Percentiles rank a stretch among this genome's conserved stretches.
phyloP scores from a whole-genome alignment of 805 yeast species.

The Metschnikowia amazonensis region DNA sequence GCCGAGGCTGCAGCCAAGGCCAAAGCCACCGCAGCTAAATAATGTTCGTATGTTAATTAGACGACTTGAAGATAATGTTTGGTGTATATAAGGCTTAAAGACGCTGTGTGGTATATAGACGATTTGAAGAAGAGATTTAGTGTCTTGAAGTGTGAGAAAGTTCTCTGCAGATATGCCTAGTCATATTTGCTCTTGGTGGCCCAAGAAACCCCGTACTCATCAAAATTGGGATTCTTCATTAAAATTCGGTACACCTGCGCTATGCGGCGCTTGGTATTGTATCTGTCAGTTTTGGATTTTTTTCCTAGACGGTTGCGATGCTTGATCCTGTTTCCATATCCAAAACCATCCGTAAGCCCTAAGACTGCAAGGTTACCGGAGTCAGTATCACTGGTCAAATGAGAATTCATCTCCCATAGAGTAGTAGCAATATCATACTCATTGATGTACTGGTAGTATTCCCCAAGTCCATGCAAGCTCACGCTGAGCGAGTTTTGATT shows the following conservation, averaged over 20 bases:
- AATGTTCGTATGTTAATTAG: neutral
- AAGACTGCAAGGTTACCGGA: slow-evolving; percentile 22
- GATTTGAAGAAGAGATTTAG: neutral
- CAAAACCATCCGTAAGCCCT: slow-evolving; percentile 22
- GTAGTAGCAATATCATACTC: slow-evolving; percentile 20
- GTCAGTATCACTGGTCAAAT: slow-evolving; percentile 21
- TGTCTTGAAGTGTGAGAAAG: neutral
- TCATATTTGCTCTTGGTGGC: slow-evolving; percentile 18
- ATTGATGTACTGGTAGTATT: slow-evolving; percentile 19
- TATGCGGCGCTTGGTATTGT: slow-evolving; percentile 20
- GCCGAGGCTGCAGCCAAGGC: slow-evolving; percentile 12
- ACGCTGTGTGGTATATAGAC: neutral
- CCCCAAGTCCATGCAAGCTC: slow-evolving; percentile 19
- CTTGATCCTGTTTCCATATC: slow-evolving; percentile 21
- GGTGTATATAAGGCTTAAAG: no score
- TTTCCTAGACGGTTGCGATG: slow-evolving; percentile 19
- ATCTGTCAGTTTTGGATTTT: slow-evolving; percentile 18
- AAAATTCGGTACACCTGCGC: slow-evolving; percentile 20
- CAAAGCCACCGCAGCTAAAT: slow-evolving; percentile 3
- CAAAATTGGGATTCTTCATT: slow-evolving; percentile 15
- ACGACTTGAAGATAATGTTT: neutral
- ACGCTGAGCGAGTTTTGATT: slow-evolving; percentile 18
- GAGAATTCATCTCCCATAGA: slow-evolving; percentile 23
- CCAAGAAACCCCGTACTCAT: slow-evolving; percentile 20
- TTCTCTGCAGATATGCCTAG: neutral